Conservation (phyloP, 192 early-diverging fungal genomes). For the Rhizophagus clarus region DNA sequence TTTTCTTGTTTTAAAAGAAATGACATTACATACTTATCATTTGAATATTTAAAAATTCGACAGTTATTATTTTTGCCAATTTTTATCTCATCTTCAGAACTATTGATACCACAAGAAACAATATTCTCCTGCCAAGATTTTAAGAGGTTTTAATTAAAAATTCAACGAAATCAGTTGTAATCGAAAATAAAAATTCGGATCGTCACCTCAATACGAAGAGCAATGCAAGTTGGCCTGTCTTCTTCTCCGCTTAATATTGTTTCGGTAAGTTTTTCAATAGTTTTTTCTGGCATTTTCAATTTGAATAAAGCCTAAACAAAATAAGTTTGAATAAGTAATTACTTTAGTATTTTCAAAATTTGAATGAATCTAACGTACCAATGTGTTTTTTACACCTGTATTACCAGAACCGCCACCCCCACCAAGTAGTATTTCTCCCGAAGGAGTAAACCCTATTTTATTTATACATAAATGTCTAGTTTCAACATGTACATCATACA, state of each 20-base stretch:
- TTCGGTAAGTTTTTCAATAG: background rate
- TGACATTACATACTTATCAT: conserved; percentile 43
- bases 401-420: conserved; percentile 86
- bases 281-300: background rate
- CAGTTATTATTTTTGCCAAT: conserved; percentile 79
- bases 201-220: background rate
- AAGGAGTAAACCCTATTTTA: conserved; percentile 52
- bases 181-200: background rate
- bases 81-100: conserved; percentile 57
- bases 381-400: conserved; percentile 86
- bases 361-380: conserved; percentile 56
- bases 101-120: conserved; percentile 76
- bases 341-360: background rate
- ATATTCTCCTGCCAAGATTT: conserved; percentile 50
- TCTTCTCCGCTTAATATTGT: background rate
- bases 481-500: too few relatives aligned
- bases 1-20: background rate
- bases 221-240: background rate
- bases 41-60: conserved; percentile 65
- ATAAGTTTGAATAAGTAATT: background rate
- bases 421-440: conserved; percentile 66
- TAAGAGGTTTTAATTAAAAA: background rate
- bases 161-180: background rate
- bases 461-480: conserved; percentile 27
- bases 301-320: background rate